Conservation (phyloP, 2,329 filamentous ascomycete species). For the Pseudocercospora fijiensis region DNA sequence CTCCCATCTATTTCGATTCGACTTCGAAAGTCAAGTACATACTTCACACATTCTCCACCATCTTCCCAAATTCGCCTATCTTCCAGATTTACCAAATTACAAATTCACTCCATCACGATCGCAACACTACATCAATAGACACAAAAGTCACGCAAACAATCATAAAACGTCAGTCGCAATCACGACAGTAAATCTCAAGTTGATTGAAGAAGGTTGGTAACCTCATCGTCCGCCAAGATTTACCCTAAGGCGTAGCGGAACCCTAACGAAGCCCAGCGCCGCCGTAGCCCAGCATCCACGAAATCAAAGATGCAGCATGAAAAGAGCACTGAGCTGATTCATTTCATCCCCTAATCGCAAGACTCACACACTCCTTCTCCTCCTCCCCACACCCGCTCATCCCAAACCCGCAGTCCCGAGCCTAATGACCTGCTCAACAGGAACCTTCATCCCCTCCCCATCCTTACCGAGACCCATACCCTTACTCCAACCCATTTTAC, state of each 20-base stretch:
- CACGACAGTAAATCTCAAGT: background rate
- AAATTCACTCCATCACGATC: background rate
- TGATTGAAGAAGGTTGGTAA: background rate
- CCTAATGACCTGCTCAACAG: constrained; percentile 84
- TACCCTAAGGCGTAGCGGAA: background rate
- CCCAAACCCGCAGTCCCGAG: constrained; percentile 80
- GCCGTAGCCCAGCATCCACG: background rate
- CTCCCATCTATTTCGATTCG: background rate
- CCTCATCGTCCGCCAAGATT: background rate
- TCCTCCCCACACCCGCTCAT: constrained; percentile 37
- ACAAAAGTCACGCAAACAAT: background rate
- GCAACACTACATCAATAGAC: background rate
- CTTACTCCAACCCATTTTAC: constrained; percentile 95
- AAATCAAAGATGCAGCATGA: background rate
- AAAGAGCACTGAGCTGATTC: background rate
- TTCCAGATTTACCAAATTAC: background rate
- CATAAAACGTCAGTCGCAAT: background rate
- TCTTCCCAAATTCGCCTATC: background rate
- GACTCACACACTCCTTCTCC: no score
- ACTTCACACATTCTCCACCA: background rate
- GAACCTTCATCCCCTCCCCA: constrained; percentile 83
- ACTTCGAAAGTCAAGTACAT: background rate
- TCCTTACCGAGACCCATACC: constrained; percentile 78
- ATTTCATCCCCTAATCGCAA: background rate
- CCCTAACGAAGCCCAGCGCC: background rate